phyloP scores from a whole-genome alignment of 495 filamentous ascomycete genomes.

The Apodospora peruviana region DNA sequence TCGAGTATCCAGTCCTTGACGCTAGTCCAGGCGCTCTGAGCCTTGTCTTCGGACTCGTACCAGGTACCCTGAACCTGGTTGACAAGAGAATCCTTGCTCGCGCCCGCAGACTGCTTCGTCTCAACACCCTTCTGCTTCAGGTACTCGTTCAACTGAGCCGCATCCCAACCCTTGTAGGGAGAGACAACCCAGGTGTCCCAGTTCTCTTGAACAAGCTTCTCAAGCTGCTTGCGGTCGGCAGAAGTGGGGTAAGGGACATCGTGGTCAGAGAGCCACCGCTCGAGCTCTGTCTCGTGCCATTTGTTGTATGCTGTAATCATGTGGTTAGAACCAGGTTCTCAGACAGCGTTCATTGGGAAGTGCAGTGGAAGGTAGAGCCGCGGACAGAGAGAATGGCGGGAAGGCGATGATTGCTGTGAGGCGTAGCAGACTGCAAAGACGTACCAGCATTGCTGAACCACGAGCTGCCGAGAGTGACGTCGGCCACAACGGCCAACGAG shows the following conservation, averaged over 20 bases:
- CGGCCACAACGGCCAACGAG: constrained; percentile 63
- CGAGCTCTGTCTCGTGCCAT: constrained; percentile 96
- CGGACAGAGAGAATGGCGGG: too few species aligned
- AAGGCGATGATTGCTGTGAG: background rate
- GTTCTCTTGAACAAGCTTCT: constrained; percentile 79
- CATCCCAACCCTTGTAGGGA: constrained; percentile 70
- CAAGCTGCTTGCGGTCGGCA: constrained; percentile 81
- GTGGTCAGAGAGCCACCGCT: constrained; percentile 94
- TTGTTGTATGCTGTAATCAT: constrained; percentile 79
- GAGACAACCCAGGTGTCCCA: constrained; percentile 65
- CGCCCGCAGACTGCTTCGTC: constrained; percentile 53
- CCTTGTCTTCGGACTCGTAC: constrained; percentile 71
- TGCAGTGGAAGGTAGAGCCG: too few species aligned
- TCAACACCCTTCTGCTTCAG: constrained; percentile 63
- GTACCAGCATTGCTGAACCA: constrained; percentile 83
- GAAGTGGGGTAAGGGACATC: constrained; percentile 79
- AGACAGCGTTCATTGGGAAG: too few species aligned
- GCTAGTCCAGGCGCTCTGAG: constrained; percentile 60
- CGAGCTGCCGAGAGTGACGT: constrained; percentile 60
- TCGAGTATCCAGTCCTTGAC: constrained; percentile 93
- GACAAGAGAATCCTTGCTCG: constrained; percentile 62
- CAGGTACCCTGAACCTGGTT: constrained; percentile 62
- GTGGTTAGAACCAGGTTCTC: too few species aligned
- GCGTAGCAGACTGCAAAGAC: constrained; percentile 21
- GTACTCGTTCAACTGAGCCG: constrained; percentile 58